Evolutionary conservation across 192 early-diverging fungal genomes (phyloP), one percentile per base, ranked within the genome.

Genomic region (Coemansia sp.): DNA sequence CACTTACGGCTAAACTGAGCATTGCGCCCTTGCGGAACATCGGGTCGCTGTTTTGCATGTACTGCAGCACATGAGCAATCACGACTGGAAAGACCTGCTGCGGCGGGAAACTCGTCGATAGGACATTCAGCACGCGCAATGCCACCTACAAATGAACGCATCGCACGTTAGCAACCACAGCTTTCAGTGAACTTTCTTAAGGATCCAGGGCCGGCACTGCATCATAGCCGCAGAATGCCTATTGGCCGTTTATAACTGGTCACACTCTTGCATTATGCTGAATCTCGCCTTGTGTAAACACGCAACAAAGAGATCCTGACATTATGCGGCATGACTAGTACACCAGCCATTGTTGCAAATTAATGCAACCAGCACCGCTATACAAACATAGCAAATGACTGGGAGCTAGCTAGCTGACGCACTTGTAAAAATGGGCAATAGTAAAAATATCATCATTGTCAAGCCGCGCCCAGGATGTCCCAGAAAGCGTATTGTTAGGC

Each of bases 41-140:
- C 38, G 91, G 90, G 51, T 91, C 85, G 12, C 85, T 64, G 64
- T 86, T 92, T 56, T 90, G 87, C 89, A 92, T 89, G 65, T 94
- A 93, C 54, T 85, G 68, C 37, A 93, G 61, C 55, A 96, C 88
- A 62, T 85, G 74, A 6, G 86, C 65, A 59, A 91, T 83, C 50
- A 91, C 87, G 23, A 85, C 73, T 10, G 94, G 93, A 77, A 95
- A 95, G 5, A 95, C 90, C 56, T 93, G 89, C 69, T 89, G 86
- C 61, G 94, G 92, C 52, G 94, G 90, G 48, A 94, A 80, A 59
- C 92, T 90, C 35, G 91, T 90, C 17, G 92, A 86, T 35, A 96
- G 57, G 39, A 88, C 83, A 64, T 90, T 94, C 45, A 96, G 84
- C 48, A 94, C 82, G 57, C 85, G 83, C 65, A 88, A 65, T 14